Evolutionary conservation across 2,329 filamentous ascomycete genomes (phyloP).

Genomic region (Magnaporthiopsis rhizophila): DNA sequence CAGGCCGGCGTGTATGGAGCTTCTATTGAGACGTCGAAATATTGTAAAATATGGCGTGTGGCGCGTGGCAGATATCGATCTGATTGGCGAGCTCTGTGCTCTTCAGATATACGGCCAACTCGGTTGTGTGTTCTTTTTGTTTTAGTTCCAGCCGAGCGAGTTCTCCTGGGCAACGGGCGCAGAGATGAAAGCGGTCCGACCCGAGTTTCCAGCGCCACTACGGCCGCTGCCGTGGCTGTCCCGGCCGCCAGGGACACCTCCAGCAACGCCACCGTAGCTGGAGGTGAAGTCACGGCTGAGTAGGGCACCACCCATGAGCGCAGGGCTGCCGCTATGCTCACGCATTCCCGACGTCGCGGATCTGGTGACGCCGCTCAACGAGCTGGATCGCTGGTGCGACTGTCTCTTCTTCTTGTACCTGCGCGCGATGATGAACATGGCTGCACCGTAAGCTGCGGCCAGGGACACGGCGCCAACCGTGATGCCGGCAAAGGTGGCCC

Average conservation of each 20-base stretch:
- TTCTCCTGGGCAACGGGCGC: slow-evolving; percentile 89
- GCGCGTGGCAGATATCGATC: neutral
- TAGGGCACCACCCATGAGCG: slow-evolving; percentile 63
- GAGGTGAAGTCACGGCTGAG: slow-evolving; percentile 47
- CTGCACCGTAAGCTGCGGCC: slow-evolving; percentile 80
- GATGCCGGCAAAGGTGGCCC: slow-evolving; percentile 59
- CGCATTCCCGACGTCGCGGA: slow-evolving; percentile 38
- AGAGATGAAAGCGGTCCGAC: slow-evolving; percentile 62
- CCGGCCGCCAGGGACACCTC: slow-evolving; percentile 24
- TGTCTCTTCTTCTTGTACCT: slow-evolving; percentile 83
- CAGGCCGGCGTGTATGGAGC: slow-evolving; percentile 19
- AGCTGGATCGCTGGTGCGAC: slow-evolving; percentile 69
- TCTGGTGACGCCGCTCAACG: slow-evolving; percentile 43
- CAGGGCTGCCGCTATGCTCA: slow-evolving; percentile 43
- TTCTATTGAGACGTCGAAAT: slow-evolving; percentile 7
- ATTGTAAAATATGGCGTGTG: slow-evolving; percentile 1
- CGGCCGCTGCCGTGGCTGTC: slow-evolving; percentile 50
- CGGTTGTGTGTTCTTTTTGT: neutral
- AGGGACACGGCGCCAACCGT: slow-evolving; percentile 70
- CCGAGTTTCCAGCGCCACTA: slow-evolving; percentile 44
- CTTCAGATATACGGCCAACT: neutral
- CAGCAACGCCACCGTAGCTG: slow-evolving; percentile 42
- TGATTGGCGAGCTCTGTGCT: neutral
- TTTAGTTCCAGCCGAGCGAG: slow-evolving; percentile 89
- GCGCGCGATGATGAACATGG: slow-evolving; percentile 89